Base-by-base conservation (phyloP, 2,329 filamentous ascomycete genomes). In the Scedosporium boydii region DNA sequence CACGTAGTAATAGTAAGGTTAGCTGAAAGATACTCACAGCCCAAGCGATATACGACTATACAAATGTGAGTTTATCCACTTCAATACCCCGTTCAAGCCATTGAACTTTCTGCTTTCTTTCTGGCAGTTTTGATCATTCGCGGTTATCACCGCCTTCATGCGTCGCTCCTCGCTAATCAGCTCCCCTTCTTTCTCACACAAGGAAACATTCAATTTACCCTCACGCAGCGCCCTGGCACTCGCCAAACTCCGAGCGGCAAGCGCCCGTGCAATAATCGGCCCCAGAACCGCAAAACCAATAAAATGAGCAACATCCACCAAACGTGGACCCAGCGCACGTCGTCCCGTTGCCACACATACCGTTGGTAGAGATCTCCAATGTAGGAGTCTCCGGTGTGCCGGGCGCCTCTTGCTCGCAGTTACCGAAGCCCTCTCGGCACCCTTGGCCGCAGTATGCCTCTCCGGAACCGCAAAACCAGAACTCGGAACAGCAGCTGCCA, bases 401-500 rank as follows among this genome's bases (percentile, higher is more conserved):
- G 6, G 59, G 59, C 6, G 59, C 42, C 27, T 29, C 60, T 3
- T 46, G 38, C 5, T 57, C 61, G 62, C 74, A 76, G n/a, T 63
- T 64, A 1, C 74, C 74, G 64, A 69, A 76, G 16, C 64, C 67
- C 4, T 61, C 60, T 63, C 75, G 74, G 61, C 74, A 75, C n/a
- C 73, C 73, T 1, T 59, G 51, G 29, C 70, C 72, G 56, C 74
- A 76, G 60, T 75, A 59, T 14, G 58, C 34, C 34, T 58, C 48
- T 56, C 59, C 62, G 18, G 67, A 71, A 68, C 68, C 75, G 74
- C 75, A 78, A 64, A 66, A 77, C n/a, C 75, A 76, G 61, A 73
- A 74, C 62, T 67, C 69, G 3, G 76, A 77, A 63, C 77, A 79
- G 66, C 77, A 78, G 65, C 70, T 69, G 5, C 75, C 75, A 58